Evolutionary conservation across 371 early-diverging fungal genomes (phyloP).

Genomic region (Zopfochytrium polystomum): DNA sequence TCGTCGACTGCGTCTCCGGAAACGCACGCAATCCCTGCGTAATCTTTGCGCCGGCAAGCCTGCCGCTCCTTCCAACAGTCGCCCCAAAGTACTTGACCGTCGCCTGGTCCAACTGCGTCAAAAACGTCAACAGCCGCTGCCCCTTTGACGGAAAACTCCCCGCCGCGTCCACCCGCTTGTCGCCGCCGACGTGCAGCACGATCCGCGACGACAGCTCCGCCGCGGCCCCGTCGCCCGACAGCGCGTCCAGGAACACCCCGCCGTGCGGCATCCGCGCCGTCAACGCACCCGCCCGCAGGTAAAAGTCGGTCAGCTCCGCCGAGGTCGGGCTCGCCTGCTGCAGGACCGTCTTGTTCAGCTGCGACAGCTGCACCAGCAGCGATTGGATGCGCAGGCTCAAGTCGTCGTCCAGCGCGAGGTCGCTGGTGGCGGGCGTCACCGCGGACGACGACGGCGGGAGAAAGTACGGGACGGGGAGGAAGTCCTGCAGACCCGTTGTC

Average conservation of each 20-base stretch:
- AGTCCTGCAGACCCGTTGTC: not conserved
- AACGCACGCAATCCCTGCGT: too few relatives aligned
- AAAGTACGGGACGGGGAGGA: constrained; percentile 24
- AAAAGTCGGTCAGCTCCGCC: constrained; percentile 10
- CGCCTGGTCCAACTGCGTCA: constrained; percentile 54
- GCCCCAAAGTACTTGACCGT: constrained; percentile 45
- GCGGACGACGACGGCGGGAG: too few relatives aligned
- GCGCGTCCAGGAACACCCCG: constrained; percentile 52
- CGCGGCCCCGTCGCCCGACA: constrained; percentile 43
- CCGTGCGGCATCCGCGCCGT: constrained; percentile 52
- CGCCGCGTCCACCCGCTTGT: constrained; percentile 47
- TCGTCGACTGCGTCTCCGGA: too few relatives aligned
- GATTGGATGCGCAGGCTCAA: constrained; percentile 5
- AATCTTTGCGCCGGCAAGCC: too few relatives aligned
- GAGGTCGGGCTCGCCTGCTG: not conserved
- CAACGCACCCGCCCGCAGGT: not conserved
- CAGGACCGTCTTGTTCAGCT: constrained; percentile 27
- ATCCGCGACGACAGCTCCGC: constrained; percentile 2
- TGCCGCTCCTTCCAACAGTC: constrained; percentile 22
- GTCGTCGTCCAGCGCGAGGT: too few relatives aligned
- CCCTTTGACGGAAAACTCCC: constrained; percentile 56
- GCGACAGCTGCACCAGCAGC: constrained; percentile 16
- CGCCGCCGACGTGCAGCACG: constrained; percentile 54
- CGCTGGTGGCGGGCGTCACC: constrained; percentile 16
- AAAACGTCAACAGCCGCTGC: constrained; percentile 48